phyloP scores from a whole-genome alignment of 2,329 filamentous ascomycete genomes.

The Neospermospora avenae region DNA sequence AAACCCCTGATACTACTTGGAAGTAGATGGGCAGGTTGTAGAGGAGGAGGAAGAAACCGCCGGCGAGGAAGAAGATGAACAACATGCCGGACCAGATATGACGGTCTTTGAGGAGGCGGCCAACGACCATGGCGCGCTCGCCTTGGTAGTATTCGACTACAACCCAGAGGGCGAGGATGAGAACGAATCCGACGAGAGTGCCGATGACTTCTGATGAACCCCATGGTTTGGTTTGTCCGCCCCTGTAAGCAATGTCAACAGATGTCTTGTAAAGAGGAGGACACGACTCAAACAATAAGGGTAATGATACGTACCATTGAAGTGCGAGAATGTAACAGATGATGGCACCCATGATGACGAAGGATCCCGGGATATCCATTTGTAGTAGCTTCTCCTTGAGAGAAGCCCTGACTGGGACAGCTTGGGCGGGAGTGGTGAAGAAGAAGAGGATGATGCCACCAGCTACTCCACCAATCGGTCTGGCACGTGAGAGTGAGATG shows the following conservation, averaged over 20 bases:
- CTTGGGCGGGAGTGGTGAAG: constrained; percentile 42
- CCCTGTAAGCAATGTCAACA: too few species aligned
- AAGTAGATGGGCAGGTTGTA: constrained; percentile 52
- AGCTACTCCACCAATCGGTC: constrained; percentile 41
- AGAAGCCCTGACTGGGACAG: constrained; percentile 38
- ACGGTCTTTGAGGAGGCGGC: constrained; percentile 42
- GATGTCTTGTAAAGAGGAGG: too few species aligned
- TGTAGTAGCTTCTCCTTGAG: constrained; percentile 45
- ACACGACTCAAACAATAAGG: too few species aligned
- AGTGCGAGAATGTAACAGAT: constrained; percentile 45
- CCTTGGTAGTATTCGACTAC: constrained; percentile 42
- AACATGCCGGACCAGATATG: constrained; percentile 42
- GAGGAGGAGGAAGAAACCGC: constrained; percentile 43
- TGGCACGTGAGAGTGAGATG: too few species aligned
- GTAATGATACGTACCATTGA: too few species aligned
- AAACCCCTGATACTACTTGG: constrained; percentile 40
- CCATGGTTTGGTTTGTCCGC: constrained; percentile 45
- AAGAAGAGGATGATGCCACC: constrained; percentile 41
- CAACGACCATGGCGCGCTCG: constrained; percentile 48
- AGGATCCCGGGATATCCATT: constrained; percentile 46
- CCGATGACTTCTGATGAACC: constrained; percentile 41
- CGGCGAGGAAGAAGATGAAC: constrained; percentile 43
- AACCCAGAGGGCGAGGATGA: constrained; percentile 36
- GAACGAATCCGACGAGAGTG: constrained; percentile 40
- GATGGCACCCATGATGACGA: constrained; percentile 44